Conservation (phyloP, 2,329 filamentous ascomycete species). For the Xylaria sp. region DNA sequence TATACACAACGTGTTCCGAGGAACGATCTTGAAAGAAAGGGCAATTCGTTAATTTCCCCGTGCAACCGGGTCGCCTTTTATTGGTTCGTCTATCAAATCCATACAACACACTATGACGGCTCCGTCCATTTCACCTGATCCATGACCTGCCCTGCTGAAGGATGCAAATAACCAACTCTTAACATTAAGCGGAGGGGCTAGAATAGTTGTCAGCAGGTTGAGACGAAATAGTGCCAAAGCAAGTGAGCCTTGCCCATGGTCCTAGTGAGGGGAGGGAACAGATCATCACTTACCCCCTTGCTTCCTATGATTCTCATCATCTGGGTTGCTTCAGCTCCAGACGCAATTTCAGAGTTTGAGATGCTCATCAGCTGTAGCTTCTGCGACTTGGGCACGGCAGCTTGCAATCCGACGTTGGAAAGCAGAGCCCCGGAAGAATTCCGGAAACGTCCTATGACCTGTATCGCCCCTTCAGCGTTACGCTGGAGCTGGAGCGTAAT, state of each 20-base stretch:
- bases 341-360: constrained; percentile 74
- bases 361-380: constrained; percentile 91
- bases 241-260: background rate
- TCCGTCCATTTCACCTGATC: constrained; percentile 99
- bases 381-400: constrained; percentile 94
- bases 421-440: constrained; percentile 71
- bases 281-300: constrained; percentile 76
- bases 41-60: background rate
- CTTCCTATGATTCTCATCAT: constrained; percentile 84
- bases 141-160: constrained; percentile 69
- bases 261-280: background rate
- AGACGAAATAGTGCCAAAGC: constrained; percentile 1
- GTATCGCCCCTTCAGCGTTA: constrained; percentile 75
- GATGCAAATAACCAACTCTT: constrained; percentile 78
- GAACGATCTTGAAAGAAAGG: background rate
- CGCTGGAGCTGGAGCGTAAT: constrained; percentile 85
- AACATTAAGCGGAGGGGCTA: constrained; percentile 84
- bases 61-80: constrained; percentile 19
- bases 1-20: too few species aligned
- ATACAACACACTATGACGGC: constrained; percentile 50
- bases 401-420: constrained; percentile 81
- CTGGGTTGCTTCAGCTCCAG: constrained; percentile 84
- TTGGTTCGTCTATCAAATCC: constrained; percentile 20
- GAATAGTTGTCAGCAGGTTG: background rate
- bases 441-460: constrained; percentile 81